These are phyloP conservation scores for Exophiala sp. DNA, from an alignment of 2,329 filamentous ascomycete species.

Conservation along the genomic window DNA sequence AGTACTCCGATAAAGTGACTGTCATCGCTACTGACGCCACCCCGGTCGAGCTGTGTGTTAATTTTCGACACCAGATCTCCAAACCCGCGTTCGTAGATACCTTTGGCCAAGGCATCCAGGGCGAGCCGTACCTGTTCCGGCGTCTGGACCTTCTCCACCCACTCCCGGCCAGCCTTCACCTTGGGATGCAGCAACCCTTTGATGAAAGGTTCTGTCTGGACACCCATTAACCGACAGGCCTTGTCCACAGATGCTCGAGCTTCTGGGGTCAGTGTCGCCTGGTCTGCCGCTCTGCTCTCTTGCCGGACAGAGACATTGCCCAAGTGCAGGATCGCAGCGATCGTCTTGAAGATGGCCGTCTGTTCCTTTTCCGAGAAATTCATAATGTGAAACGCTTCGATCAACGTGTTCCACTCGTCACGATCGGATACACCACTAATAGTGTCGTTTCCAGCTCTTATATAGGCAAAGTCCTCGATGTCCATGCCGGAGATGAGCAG, in stretches of 20 bases:
- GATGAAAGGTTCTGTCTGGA: conserved; percentile 76
- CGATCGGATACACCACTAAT: conserved; percentile 85
- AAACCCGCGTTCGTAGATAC: conserved; percentile 95
- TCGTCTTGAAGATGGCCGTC: conserved; percentile 70
- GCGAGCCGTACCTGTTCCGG: conserved; percentile 89
- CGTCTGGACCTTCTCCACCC: conserved; percentile 97
- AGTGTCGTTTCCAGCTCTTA: conserved; percentile 79
- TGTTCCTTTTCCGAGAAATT: conserved; percentile 84
- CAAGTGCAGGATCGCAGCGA: conserved; percentile 86
- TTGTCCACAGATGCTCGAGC: conserved; percentile 68
- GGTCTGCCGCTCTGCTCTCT: conserved; percentile 84
- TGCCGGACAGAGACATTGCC: conserved; percentile 87
- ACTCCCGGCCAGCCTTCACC: conserved; percentile 92
- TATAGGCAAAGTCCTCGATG: conserved; percentile 87
- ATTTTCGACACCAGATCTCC: conserved; percentile 87
- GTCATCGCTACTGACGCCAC: conserved; percentile 74
- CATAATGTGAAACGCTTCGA: conserved; percentile 94
- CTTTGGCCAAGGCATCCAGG: conserved; percentile 87
- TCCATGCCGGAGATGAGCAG: conserved; percentile 69
- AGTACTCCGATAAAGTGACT: conserved; percentile 95
- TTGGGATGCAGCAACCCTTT: conserved; percentile 84
- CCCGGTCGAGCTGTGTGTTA: conserved; percentile 85
- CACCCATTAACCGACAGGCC: conserved; percentile 78
- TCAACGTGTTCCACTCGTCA: conserved; percentile 81
- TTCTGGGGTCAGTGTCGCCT: conserved; percentile 73